phyloP scores from a whole-genome alignment of 1,284 basidiomycete species.

The Ceratobasidium sp. region DNA sequence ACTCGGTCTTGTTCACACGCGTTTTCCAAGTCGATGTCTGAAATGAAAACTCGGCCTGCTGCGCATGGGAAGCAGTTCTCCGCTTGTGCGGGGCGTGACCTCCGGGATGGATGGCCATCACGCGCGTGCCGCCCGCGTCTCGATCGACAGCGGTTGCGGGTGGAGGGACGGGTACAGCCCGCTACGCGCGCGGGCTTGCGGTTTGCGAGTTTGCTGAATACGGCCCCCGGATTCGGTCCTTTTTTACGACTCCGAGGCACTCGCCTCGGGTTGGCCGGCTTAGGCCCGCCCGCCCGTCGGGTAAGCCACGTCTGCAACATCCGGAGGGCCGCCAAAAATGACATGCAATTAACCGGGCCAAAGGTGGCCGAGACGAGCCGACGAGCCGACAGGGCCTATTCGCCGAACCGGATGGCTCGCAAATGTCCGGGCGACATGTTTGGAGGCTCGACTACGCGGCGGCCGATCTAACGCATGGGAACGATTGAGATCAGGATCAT shows the following conservation, averaged over 20 bases:
- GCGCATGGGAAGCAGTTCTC: background rate
- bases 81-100: too few species aligned
- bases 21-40: background rate
- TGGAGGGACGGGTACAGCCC: background rate
- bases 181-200: background rate
- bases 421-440: background rate
- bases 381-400: background rate
- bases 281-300: too few species aligned
- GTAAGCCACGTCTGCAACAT: too few species aligned
- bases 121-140: background rate
- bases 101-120: background rate
- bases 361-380: too few species aligned
- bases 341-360: too few species aligned
- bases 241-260: too few species aligned
- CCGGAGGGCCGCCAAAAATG: too few species aligned
- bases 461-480: background rate
- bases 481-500: background rate
- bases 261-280: too few species aligned
- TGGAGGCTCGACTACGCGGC: background rate
- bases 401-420: background rate
- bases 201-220: too few species aligned
- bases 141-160: background rate
- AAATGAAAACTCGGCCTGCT: background rate
- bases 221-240: too few species aligned
- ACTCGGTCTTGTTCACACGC: background rate